These are phyloP conservation scores for Pelargonium cotyledonis DNA, from an alignment of 441 rosid genomes.

Conservation along the genomic window DNA sequence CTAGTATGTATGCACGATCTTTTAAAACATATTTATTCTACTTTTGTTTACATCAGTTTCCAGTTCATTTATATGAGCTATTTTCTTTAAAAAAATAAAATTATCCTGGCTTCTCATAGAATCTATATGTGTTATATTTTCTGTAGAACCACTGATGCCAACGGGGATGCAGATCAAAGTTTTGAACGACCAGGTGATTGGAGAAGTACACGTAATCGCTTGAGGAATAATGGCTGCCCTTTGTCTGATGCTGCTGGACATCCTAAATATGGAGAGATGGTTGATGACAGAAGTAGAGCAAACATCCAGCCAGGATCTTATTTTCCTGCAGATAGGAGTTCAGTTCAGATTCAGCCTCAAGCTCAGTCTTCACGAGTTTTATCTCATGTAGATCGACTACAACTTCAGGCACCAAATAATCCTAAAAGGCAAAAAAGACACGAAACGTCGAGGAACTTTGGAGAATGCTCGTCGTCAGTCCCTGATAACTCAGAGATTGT, in stretches of 20 bases:
- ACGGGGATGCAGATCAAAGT: conserved; percentile 25
- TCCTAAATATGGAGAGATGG: conserved; percentile 10
- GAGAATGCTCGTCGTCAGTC: conserved; percentile 30
- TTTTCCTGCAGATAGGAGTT: conserved; percentile 13
- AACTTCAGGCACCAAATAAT: conserved; percentile 18
- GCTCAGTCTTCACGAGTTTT: conserved; percentile 21
- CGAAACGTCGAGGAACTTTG: conserved; percentile 32
- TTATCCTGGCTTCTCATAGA: not conserved
- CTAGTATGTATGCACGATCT: no score
- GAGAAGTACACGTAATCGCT: conserved; percentile 44
- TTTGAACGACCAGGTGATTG: conserved; percentile 36
- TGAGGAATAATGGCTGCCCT: conserved; percentile 18
- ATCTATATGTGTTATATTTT: not conserved
- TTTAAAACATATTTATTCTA: no score
- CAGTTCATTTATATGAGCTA: not conserved
- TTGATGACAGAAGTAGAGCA: conserved; percentile 27
- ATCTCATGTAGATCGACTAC: conserved; percentile 21
- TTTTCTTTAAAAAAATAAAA: not conserved
- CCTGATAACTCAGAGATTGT: conserved; percentile 39
- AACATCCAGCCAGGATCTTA: conserved; percentile 14
- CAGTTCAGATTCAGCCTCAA: conserved; percentile 9
- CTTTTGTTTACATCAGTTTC: not conserved
- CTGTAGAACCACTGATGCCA: conserved; percentile 25
- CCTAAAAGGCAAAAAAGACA: conserved; percentile 41
- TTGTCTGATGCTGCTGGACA: conserved; percentile 20